These are phyloP conservation scores for Meripilus lineatus DNA, from an alignment of 1,284 basidiomycete genomes.

Conservation along the genomic window DNA sequence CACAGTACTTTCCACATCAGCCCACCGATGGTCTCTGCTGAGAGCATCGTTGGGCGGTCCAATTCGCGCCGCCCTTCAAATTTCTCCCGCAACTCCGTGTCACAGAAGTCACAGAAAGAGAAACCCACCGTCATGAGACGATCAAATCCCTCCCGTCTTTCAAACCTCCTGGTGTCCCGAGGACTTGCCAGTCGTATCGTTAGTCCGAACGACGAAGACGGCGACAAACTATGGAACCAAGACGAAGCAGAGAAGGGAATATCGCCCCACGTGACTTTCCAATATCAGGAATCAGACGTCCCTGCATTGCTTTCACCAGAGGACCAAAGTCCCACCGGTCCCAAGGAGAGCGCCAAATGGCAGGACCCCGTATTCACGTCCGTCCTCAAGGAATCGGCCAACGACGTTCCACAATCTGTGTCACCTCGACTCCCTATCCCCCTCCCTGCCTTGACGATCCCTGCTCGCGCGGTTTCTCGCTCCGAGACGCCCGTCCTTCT, in stretches of 20 bases:
- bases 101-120: neutral
- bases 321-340: conserved; percentile 11
- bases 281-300: conserved; percentile 6
- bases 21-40: conserved; percentile 23
- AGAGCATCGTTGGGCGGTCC: neutral
- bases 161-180: conserved; percentile 19
- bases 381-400: conserved; percentile 10
- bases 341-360: conserved; percentile 20
- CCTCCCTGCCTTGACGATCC: conserved; percentile 4
- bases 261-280: conserved; percentile 14
- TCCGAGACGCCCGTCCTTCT: conserved; percentile 5
- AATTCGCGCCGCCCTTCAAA: neutral
- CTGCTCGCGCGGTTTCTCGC: conserved; percentile 7
- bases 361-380: conserved; percentile 23
- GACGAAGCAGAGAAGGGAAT: conserved; percentile 29
- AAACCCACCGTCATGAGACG: neutral
- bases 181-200: conserved; percentile 11
- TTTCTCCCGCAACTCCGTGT: neutral
- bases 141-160: conserved; percentile 8
- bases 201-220: conserved; percentile 8
- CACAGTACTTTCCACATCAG: conserved; percentile 25
- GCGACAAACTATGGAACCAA: conserved; percentile 28
- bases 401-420: neutral
- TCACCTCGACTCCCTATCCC: conserved; percentile 2
- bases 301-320: conserved; percentile 6